Evolutionary conservation across 176 grass and related monocot genomes (phyloP), one percentile per base, ranked within the genome.

Genomic region (Eleusine coracana): DNA sequence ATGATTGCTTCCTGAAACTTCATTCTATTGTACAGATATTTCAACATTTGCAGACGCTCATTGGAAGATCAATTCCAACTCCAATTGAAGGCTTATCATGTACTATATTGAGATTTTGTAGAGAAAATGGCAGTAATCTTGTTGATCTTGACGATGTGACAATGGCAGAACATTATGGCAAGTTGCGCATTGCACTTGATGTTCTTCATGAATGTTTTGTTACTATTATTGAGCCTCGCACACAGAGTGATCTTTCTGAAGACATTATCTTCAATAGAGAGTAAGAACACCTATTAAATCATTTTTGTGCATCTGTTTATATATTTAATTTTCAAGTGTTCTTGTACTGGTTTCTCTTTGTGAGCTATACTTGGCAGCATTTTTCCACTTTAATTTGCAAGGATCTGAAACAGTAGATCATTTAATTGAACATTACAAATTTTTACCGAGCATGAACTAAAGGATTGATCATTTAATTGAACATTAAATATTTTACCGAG

Each of bases 181-280:
- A 96, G 21, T 44, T 93, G 56, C 87, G 74, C 49, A 74, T 89
- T 69, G 94, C 91, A 6, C 80, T 88, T 82, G 90, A 91, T 78
- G 84, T 96, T 73, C 87, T 96, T 85, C 78, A 91, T 70, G 94
- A 96, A 79, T 96, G 88, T 70, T 96, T 96, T 80, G 82, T 96
- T 80, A 77, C 94, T 25, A 91, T 96, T 51, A 85, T 85, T 31
- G 94, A 93, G 74, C 84, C 91, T 52, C 91, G 88, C 58, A 93
- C 94, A 20, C 78, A 49, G 18, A 93, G 81, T 74, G 86, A 96
- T 86, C 37, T 96, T 71, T 82, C 86, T 54, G 80, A 85, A 81
- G 94, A 96, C 84, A 56, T 96, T n/a, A 31, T 93, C 72, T 93
- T 93, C 80, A 93, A 87, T 83, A 91, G 83, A 85, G 94, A 96